Evolutionary conservation across 306 rosid genomes (phyloP).

Genomic region (Inga laurina): DNA sequence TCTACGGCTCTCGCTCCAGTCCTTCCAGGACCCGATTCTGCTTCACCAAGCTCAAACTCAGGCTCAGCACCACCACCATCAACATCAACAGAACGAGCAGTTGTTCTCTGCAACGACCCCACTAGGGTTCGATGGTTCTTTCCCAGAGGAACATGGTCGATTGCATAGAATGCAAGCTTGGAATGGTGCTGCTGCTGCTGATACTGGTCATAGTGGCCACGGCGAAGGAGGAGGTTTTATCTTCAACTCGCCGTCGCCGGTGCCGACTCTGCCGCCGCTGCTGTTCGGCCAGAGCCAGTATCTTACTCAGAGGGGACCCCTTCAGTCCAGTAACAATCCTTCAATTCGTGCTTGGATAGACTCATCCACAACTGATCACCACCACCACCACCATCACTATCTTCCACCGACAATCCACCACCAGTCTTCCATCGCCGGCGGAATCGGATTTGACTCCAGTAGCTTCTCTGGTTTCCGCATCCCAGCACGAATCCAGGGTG

Average conservation of each 20-base stretch:
- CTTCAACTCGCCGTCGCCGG: conserved; percentile 47
- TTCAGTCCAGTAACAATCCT: conserved; percentile 99
- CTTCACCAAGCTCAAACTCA: conserved; percentile 48
- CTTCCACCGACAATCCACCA: conserved; percentile 50
- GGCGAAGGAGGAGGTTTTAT: conserved; percentile 48
- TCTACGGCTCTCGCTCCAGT: conserved; percentile 84
- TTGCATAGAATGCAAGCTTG: conserved; percentile 61
- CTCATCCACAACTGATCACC: conserved; percentile 39
- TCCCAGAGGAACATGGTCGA: conserved; percentile 46
- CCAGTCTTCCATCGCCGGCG: conserved; percentile 50
- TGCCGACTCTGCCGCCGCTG: conserved; percentile 37
- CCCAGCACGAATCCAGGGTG: conserved; percentile 95
- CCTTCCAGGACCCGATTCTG: conserved; percentile 63
- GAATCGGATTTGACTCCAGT: conserved; percentile 52
- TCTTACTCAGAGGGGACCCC: conserved; percentile 99
- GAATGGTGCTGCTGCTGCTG: conserved; percentile 46
- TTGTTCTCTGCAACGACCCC: conserved; percentile 55
- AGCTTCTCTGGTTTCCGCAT: conserved; percentile 74
- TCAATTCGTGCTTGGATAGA: conserved; percentile 90
- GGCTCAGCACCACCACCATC: conserved; percentile 9
- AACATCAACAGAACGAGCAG: conserved; percentile 46
- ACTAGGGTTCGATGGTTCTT: conserved; percentile 50
- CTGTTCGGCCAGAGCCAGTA: conserved; percentile 61
- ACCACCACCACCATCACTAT: conserved; percentile 47
- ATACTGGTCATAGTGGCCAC: conserved; percentile 40